Base-by-base conservation (phyloP, 352 stramenopile genomes). In the Peronospora farinosa region DNA sequence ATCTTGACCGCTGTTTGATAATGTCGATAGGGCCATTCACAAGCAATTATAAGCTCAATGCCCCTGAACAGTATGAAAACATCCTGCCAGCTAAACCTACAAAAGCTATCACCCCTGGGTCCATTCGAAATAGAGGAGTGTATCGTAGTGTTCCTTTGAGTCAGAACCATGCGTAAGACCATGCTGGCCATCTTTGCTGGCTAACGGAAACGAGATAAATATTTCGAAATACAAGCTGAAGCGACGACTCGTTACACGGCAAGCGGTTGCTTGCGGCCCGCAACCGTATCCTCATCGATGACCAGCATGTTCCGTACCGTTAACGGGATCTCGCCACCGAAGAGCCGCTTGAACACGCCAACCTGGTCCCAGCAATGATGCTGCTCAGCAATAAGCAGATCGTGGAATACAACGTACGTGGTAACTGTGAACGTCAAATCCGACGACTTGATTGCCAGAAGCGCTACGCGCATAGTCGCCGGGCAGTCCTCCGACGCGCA, bases 291-390 rank as follows among this genome's bases (percentile, higher is more conserved):
- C 5, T 70, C 67, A 36, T 84, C 72, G 28, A 90, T 78, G 5
- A 60, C 47, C 4, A 90, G 65, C 28, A 86, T 86, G 5, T 66
- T 50, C 15, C 80, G 63, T 25, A 90, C 72, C 7, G 52, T 63
- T 15, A 65, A 23, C 2, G 79, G 76, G 40, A 90, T 86, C 53
- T 90, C 71, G 38, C 76, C 76, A 21, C 79, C 76, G 46, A 90
- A 90, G 36, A 90, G 68, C 28, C 79, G 63, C 58, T 90, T 90
- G 57, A 90, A 88, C 10, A 90, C 76, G 35, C 79, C 73, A 13
- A 88, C 76, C 51, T 90, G 79, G 60, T 90, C 79, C 79, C 79
- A 90, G 60, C 76, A 81, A 55, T 90, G 79, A 61, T 88, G 73
- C 53, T 90, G 79, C 58, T 86, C 72, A 10, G 72, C 74, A 48